Evolutionary conservation across 331 rosid genomes (phyloP), one percentile per base, ranked within the genome.

Genomic region (Quercus phellos): DNA sequence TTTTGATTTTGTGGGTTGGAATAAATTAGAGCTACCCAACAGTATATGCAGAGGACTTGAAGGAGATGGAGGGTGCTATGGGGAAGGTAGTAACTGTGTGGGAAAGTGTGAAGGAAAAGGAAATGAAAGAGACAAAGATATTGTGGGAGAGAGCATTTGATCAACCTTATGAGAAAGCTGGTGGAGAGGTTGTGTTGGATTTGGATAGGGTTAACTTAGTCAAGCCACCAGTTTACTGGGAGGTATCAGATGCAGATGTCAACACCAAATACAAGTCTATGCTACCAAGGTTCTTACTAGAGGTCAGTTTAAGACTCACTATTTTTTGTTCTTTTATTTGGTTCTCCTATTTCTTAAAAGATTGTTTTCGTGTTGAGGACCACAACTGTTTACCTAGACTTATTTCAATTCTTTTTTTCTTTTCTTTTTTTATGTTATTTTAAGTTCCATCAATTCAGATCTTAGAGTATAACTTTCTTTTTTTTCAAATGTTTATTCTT

Each of bases 111-210:
- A 72, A 82, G 77, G 82, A 84, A 54, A 81, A 83, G 68, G 95
- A 90, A 68, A 66, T 87, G 74, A 92, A 88, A 79, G 93, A 88
- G 86, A 92, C 90, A 69, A 86, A 78, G 80, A 87, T 84, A 61
- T 86, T 90, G 63, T 92, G 99, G 99, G 95, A 87, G 60, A 82
- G 78, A 60, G 86, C 89, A 27, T 92, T 92, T 74, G 90, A 93
- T 78, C 97, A 88, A 79, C 87, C 99, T 12, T 94, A 90, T 74
- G 97, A 87, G 88, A 92, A 92, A 90, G 97, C 95, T 17, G 99
- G 99, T 60, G 97, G 95, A 78, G 95, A 80, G 50, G 73, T 86
- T n/a, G 73, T 70, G 74, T 75, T 82, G 59, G 54, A 81, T 59
- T 71, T 82, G 74, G 81, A 84, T 18, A 68, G 77, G 56, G 83